Evolutionary conservation across 2,329 filamentous ascomycete genomes (phyloP).

Genomic region (Paecilomyces dactylethromorphus): DNA sequence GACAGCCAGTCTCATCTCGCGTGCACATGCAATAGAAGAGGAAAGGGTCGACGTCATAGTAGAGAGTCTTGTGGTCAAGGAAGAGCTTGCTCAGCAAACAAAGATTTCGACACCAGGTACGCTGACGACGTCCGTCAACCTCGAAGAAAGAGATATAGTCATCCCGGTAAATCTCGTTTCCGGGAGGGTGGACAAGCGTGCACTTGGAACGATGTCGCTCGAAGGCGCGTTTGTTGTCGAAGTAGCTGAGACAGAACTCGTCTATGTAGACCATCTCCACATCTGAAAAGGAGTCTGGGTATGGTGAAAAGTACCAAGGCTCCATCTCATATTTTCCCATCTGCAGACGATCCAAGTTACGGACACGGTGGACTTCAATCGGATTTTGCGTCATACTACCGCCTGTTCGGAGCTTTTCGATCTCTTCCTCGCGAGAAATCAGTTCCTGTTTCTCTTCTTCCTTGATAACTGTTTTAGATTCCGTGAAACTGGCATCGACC

Average conservation of each 20-base stretch:
- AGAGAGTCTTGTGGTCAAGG: slow-evolving; percentile 95
- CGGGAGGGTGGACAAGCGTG: slow-evolving; percentile 82
- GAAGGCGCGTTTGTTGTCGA: slow-evolving; percentile 75
- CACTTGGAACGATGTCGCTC: slow-evolving; percentile 83
- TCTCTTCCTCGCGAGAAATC: slow-evolving; percentile 74
- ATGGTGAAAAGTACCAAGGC: slow-evolving; percentile 98
- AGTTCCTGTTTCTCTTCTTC: slow-evolving; percentile 33
- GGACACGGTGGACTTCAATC: slow-evolving; percentile 89
- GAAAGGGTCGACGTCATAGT: slow-evolving; percentile 97
- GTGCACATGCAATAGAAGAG: slow-evolving; percentile 96
- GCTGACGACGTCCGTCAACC: slow-evolving; percentile 92
- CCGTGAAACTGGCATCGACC: slow-evolving; percentile 28
- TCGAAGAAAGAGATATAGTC: slow-evolving; percentile 92
- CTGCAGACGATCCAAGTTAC: slow-evolving; percentile 88
- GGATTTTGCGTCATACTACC: slow-evolving; percentile 99
- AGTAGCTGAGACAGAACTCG: slow-evolving; percentile 94
- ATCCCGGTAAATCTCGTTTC: slow-evolving; percentile 95
- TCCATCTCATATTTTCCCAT: slow-evolving; percentile 90
- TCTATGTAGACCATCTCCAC: slow-evolving; percentile 92
- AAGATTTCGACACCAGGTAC: slow-evolving; percentile 97
- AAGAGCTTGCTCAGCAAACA: slow-evolving; percentile 95
- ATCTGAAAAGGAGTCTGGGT: slow-evolving; percentile 81
- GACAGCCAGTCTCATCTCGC: slow-evolving; percentile 83
- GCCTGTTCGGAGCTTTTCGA: slow-evolving; percentile 87
- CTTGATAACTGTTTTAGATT: slow-evolving; percentile 23